Conservation (phyloP, 768 basidiomycete genomes). For the Collybiopsis luxurians region DNA sequence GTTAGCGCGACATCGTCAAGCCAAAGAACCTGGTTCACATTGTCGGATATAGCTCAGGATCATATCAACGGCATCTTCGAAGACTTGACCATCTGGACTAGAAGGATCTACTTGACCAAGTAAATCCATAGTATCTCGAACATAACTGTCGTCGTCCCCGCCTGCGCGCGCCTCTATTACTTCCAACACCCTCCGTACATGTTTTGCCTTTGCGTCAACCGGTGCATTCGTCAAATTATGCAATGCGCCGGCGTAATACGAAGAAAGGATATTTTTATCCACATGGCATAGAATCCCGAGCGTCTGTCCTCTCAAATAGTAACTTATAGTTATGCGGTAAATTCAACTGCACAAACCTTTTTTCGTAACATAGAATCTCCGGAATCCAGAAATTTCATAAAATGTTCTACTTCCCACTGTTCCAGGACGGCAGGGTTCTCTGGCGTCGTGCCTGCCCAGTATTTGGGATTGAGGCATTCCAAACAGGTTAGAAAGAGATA, state of each 20-base stretch:
- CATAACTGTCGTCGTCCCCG: constrained; percentile 59
- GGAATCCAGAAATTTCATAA: constrained; percentile 68
- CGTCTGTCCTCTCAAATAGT: constrained; percentile 45
- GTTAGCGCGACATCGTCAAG: neutral
- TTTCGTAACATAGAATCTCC: constrained; percentile 55
- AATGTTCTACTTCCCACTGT: constrained; percentile 68
- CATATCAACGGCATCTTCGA: constrained; percentile 56
- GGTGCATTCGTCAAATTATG: constrained; percentile 32
- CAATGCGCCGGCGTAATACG: constrained; percentile 48
- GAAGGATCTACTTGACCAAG: constrained; percentile 34
- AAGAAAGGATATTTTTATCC: constrained; percentile 55
- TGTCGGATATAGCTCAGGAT: constrained; percentile 48
- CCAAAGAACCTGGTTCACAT: constrained; percentile 30
- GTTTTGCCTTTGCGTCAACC: constrained; percentile 34
- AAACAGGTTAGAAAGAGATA: constrained; percentile 70
- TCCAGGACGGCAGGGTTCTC: constrained; percentile 55
- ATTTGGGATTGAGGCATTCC: constrained; percentile 47
- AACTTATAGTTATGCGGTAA: neutral
- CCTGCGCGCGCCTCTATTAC: constrained; percentile 43
- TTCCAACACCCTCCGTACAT: constrained; percentile 50
- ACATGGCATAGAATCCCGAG: constrained; percentile 54
- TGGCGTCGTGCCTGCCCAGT: constrained; percentile 67
- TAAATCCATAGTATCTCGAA: constrained; percentile 43
- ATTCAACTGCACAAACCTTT: constrained; percentile 41
- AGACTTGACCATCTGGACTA: constrained; percentile 34